phyloP scores from a whole-genome alignment of 208 protist genomes.

The Porcisia hertigi region DNA sequence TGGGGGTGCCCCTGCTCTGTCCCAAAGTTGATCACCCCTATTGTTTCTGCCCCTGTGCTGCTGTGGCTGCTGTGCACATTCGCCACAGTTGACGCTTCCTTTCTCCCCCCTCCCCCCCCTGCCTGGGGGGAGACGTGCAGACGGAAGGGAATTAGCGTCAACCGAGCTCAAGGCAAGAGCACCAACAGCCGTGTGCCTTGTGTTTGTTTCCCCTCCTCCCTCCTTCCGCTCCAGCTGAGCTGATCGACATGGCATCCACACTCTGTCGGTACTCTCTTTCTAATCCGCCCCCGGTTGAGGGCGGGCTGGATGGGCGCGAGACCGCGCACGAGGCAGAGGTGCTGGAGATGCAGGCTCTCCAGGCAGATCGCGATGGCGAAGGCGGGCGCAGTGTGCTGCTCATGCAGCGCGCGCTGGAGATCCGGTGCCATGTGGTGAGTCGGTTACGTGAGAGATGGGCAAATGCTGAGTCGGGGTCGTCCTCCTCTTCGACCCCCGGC shows the following conservation, averaged over 20 bases:
- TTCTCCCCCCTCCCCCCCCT: neutral
- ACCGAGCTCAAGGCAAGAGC: neutral
- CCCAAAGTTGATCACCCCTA: neutral
- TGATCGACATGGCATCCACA: conserved; percentile 12
- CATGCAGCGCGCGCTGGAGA: conserved; percentile 82
- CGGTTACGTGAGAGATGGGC: conserved; percentile 30
- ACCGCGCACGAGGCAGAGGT: conserved; percentile 62
- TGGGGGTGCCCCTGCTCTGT: neutral
- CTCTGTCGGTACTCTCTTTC: conserved; percentile 40
- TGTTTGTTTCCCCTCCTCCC: conserved; percentile 9
- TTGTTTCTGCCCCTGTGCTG: neutral
- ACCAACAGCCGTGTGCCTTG: neutral
- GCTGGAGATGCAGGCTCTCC: conserved; percentile 61
- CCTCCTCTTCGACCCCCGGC: neutral
- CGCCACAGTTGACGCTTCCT: neutral
- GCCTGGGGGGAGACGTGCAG: too few relatives aligned
- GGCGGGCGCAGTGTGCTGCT: conserved; percentile 61
- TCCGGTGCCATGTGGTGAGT: conserved; percentile 48
- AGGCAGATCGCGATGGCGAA: conserved; percentile 54
- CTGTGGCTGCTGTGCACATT: neutral
- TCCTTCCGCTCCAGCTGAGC: neutral
- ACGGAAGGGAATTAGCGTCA: neutral
- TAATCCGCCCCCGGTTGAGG: conserved; percentile 31
- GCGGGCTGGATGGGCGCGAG: conserved; percentile 52
- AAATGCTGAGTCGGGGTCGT: neutral